phyloP scores from a whole-genome alignment of 768 basidiomycete genomes.

The Collybia sordida region DNA sequence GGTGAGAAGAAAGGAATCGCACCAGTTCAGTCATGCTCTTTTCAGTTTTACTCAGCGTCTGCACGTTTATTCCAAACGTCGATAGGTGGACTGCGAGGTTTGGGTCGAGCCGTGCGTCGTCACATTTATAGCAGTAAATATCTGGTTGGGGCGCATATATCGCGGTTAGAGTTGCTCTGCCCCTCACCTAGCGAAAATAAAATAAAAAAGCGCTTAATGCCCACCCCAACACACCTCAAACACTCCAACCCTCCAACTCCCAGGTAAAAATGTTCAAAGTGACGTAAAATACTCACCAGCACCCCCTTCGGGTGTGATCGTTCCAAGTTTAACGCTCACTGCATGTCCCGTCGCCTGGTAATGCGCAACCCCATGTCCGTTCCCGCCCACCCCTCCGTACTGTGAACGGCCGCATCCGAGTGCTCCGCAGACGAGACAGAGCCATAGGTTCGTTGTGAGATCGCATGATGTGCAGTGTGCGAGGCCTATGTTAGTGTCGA shows the following conservation, averaged over 20 bases:
- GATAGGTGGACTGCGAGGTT: constrained; percentile 71
- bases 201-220: too few relatives aligned
- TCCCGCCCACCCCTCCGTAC: constrained; percentile 78
- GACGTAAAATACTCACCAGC: constrained; percentile 58
- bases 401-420: constrained; percentile 89
- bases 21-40: constrained; percentile 97
- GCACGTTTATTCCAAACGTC: constrained; percentile 86
- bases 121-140: constrained; percentile 90
- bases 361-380: constrained; percentile 87
- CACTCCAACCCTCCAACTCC: too few relatives aligned
- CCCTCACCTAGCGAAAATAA: not conserved
- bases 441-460: constrained; percentile 90
- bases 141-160: too few relatives aligned
- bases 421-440: constrained; percentile 88
- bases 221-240: too few relatives aligned
- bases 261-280: too few relatives aligned
- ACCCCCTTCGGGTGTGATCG: constrained; percentile 91
- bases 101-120: constrained; percentile 81
- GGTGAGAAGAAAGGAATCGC: constrained; percentile 16
- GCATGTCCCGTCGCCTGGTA: constrained; percentile 71
- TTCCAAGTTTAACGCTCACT: constrained; percentile 91
- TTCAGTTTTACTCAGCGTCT: constrained; percentile 84
- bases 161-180: not conserved
- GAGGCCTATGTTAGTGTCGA: constrained; percentile 52
- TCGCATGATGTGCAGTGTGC: constrained; percentile 84